These are phyloP conservation scores for Epichloe amarillans DNA, from an alignment of 2,329 filamentous ascomycete species.

Conservation along the genomic window DNA sequence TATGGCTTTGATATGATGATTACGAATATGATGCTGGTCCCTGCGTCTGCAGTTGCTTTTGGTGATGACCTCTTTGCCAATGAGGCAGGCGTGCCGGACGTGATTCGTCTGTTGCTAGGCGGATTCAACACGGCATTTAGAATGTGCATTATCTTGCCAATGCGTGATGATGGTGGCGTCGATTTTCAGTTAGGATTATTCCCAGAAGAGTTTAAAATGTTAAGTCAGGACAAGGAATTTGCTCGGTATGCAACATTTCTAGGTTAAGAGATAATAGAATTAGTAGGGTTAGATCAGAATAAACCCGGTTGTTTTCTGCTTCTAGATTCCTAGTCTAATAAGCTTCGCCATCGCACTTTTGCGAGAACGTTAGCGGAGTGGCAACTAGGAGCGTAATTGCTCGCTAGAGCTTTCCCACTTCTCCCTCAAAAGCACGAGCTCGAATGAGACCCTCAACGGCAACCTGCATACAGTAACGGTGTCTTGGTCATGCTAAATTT, in stretches of 20 bases:
- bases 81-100: slow-evolving; percentile 12
- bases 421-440: no score
- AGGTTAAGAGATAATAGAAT: background rate
- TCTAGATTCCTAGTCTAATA: no score
- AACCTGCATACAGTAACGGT: no score
- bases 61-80: slow-evolving; percentile 16
- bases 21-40: slow-evolving; percentile 18
- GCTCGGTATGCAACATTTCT: slow-evolving; percentile 9
- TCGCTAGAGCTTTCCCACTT: no score
- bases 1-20: slow-evolving; percentile 12
- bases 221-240: slow-evolving; percentile 15
- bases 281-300: no score
- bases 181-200: slow-evolving; percentile 16
- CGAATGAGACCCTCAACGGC: no score
- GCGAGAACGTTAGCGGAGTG: no score
- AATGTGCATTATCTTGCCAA: slow-evolving; percentile 16
- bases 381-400: no score
- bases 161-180: slow-evolving; percentile 15
- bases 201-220: slow-evolving; percentile 16
- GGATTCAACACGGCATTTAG: slow-evolving; percentile 13
- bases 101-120: slow-evolving; percentile 17
- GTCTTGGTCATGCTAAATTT: no score
- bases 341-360: no score
- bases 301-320: no score
- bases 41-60: slow-evolving; percentile 15